These are phyloP conservation scores for Zygoascus biomembranicola DNA, from an alignment of 805 yeast species.

Conservation along the genomic window DNA sequence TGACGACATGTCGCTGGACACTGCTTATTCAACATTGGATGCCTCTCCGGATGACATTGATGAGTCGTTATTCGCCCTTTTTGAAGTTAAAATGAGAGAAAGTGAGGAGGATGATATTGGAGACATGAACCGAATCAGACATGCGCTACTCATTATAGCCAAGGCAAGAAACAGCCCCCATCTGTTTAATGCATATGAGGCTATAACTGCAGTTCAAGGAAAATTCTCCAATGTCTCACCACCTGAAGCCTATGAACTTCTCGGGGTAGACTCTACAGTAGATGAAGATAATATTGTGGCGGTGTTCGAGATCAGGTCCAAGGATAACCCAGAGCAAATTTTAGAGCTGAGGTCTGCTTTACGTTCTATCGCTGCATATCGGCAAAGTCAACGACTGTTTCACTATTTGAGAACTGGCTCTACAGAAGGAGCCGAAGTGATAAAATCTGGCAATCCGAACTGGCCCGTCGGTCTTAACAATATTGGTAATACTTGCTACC, in stretches of 20 bases:
- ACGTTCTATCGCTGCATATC: conserved; percentile 43
- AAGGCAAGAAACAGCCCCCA: conserved; percentile 20
- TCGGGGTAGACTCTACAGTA: conserved; percentile 45
- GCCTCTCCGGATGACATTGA: conserved; percentile 32
- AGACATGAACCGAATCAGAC: conserved; percentile 9
- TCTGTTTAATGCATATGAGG: conserved; percentile 26
- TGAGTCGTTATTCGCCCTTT: conserved; percentile 57
- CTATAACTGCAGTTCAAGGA: conserved; percentile 5
- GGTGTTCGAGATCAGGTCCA: conserved; percentile 41
- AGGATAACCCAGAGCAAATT: conserved; percentile 40
- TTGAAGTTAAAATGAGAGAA: conserved; percentile 55
- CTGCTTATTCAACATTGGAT: conserved; percentile 36
- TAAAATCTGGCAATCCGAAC: conserved; percentile 14
- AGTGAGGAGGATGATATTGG: conserved; percentile 11
- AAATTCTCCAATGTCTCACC: conserved; percentile 18
- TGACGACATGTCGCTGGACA: conserved; percentile 39
- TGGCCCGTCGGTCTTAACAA: conserved; percentile 93
- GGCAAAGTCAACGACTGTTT: conserved; percentile 46
- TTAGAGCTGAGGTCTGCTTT: conserved; percentile 51
- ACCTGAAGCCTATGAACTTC: conserved; percentile 37
- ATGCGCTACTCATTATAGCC: conserved; percentile 27
- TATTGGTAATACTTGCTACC: conserved; percentile 92
- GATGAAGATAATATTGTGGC: conserved; percentile 50
- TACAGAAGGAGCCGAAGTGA: conserved; percentile 31
- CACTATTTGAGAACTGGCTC: conserved; percentile 61